A percentile compares a stretch with the other conserved stretches of the same genome.
Conservation (phyloP, 495 filamentous ascomycete species). For the Cetradonia linearis region DNA sequence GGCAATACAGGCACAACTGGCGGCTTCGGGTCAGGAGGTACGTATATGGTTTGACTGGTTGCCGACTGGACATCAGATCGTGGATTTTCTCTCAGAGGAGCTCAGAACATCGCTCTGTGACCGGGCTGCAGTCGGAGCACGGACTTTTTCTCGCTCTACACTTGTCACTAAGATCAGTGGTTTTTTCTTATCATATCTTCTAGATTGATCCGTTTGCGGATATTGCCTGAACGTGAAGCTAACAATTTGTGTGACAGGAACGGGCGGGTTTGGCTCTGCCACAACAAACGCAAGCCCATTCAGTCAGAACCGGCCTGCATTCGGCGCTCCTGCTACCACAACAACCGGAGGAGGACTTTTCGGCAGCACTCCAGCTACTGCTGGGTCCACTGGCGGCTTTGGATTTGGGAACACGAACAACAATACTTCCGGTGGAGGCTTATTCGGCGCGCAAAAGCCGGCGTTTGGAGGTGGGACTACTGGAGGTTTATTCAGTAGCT, state of each 20-base stretch:
- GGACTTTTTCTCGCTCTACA: constrained; percentile 11
- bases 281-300: constrained; percentile 28
- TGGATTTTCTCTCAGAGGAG: background rate
- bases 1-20: constrained; percentile 33
- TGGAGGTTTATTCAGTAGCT: constrained; percentile 39
- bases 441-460: constrained; percentile 39
- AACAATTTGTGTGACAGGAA: constrained; percentile 19
- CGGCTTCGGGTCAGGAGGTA: constrained; percentile 44
- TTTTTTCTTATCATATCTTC: background rate
- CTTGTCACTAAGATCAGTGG: background rate
- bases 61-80: background rate
- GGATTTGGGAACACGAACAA: constrained; percentile 41
- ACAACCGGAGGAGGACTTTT: constrained; percentile 37
- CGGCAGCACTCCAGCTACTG: constrained; percentile 31
- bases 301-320: constrained; percentile 28
- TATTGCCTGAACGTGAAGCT: constrained; percentile 21
- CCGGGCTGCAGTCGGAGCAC: constrained; percentile 14
- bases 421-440: constrained; percentile 36
- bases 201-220: constrained; percentile 24
- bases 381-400: constrained; percentile 43
- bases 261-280: constrained; percentile 42
- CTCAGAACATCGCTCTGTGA: background rate
- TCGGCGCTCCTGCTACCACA: constrained; percentile 35
- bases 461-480: constrained; percentile 38
- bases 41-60: constrained; percentile 16